phyloP scores from a whole-genome alignment of 768 basidiomycete genomes.

The Mycena amicta region DNA sequence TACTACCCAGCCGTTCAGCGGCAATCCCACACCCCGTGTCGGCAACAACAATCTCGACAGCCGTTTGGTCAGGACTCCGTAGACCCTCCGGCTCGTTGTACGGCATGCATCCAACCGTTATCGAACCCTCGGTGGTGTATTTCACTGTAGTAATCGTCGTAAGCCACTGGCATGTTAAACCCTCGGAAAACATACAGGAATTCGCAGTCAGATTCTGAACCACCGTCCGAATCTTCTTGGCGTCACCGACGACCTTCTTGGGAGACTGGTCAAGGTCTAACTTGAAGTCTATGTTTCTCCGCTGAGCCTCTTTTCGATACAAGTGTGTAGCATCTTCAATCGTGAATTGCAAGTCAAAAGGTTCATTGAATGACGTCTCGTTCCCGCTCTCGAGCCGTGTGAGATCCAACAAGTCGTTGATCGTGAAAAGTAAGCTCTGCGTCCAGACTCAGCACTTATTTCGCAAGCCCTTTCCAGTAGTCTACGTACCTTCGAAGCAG shows the following conservation, averaged over 20 bases:
- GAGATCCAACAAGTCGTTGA: conserved; percentile 81
- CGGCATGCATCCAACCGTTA: conserved; percentile 58
- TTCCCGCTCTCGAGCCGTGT: conserved; percentile 77
- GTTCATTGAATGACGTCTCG: conserved; percentile 75
- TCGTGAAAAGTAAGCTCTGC: conserved; percentile 77
- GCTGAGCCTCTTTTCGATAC: conserved; percentile 66
- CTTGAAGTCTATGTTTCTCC: conserved; percentile 60
- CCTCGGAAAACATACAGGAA: conserved; percentile 59
- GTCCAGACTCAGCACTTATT: too few species aligned
- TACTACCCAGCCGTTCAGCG: conserved; percentile 64
- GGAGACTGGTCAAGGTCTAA: conserved; percentile 60
- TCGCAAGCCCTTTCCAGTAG: too few species aligned
- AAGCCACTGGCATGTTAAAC: too few species aligned
- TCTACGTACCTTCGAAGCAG: conserved; percentile 69
- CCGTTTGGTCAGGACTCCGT: conserved; percentile 45
- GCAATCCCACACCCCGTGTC: conserved; percentile 79
- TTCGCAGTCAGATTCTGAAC: conserved; percentile 81
- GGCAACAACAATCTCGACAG: conserved; percentile 68
- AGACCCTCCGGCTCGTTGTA: conserved; percentile 56
- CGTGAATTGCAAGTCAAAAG: conserved; percentile 63
- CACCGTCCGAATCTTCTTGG: conserved; percentile 72
- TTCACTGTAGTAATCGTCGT: conserved; percentile 53
- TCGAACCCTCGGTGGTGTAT: conserved; percentile 63
- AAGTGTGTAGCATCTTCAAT: conserved; percentile 65
- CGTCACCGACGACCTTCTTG: conserved; percentile 67